Evolutionary conservation across 257 asterid species (phyloP), one percentile per base, ranked within the genome.

Genomic region (Capsicum baccatum): DNA sequence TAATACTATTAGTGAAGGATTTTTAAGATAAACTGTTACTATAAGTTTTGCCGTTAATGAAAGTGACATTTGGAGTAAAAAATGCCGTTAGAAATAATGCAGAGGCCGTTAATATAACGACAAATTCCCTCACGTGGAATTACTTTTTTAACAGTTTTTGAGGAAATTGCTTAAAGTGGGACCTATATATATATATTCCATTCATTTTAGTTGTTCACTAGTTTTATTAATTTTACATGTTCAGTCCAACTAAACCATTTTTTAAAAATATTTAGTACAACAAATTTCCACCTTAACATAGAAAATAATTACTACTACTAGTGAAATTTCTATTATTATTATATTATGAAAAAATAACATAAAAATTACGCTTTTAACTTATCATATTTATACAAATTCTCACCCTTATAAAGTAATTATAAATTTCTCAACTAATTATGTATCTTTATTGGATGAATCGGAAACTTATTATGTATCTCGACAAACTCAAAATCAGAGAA

Each of bases 31-130:
- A 26, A 26, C 33, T 26, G 33, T 26, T 26, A 26, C 5, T 39
- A 39, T 39, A 39, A 39, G 48, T 44, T 44, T 44, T 4, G 48
- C 48, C 48, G 48, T 44, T 44, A 44, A 5, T 5, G 82, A 78
- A 78, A 78, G 4, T 52, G 82, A 78, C 82, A 0, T 13, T 78
- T 78, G 3, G 64, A 2, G 50, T 54, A 78, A 76, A 39, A 54
- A 54, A 78, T 54, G 15, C 82, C 82, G 82, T 78, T 26, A 78
- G 82, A 78, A 80, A 62, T 84, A 80, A 71, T 79, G 73, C 70
- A 85, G 87, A 90, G 93, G 93, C 90, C 92, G 92, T 91, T 90
- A 64, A 83, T 87, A 76, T 88, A 84, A 52, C 71, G 93, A 90
- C 92, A 90, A 85, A 37, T 37, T 9, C 15, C 16, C 17, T 37